Evolutionary conservation across 805 yeast species (phyloP), one percentile per base, ranked within the genome.

Genomic region (Myxozyma sirexii): DNA sequence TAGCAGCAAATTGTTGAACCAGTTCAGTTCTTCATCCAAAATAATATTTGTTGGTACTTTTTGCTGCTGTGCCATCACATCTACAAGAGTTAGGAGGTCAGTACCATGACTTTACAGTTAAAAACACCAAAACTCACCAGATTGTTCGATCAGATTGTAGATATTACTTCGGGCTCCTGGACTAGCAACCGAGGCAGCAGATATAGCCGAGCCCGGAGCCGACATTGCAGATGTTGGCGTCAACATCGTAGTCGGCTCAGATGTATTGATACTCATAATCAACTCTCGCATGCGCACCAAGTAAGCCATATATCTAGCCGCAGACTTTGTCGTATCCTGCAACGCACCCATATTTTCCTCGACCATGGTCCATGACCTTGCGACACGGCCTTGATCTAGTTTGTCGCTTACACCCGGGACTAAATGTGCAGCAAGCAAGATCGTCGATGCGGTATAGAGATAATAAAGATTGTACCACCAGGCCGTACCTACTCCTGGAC

Each of bases 401-500:
- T 63, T 59, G 19, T 61, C 51, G 24, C 61, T 67, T 19, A 69
- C 53, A 4, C 51, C 17, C 5, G 70, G 70, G 23, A 62, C 64
- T 3, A 69, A 62, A 52, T 64, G 68, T 17, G 69, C 69, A 2
- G 71, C 69, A 29, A 69, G 53, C 27, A 69, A 24, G 3, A 69
- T 69, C 19, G 66, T 59, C 12, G 63, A 69, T 2, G 72, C 63
- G 13, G 70, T 63, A 51, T 69, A 69, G 13, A 65, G 43, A 46
- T 69, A 69, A 41, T 60, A 69, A 1, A 70, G 60, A 44, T 59
- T 60, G 46, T 66, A 67, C 72, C 72, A 69, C 54, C 60, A 56
- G 23, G 66, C 66, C 4, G 72, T 71, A 2, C 69, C 55, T 15
- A 17, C 59, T 29, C 26, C 39, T 23, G 41, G 31, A 44, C 45